Conservation (phyloP, 495 filamentous ascomycete species). For the Aspergillus cristatus region DNA sequence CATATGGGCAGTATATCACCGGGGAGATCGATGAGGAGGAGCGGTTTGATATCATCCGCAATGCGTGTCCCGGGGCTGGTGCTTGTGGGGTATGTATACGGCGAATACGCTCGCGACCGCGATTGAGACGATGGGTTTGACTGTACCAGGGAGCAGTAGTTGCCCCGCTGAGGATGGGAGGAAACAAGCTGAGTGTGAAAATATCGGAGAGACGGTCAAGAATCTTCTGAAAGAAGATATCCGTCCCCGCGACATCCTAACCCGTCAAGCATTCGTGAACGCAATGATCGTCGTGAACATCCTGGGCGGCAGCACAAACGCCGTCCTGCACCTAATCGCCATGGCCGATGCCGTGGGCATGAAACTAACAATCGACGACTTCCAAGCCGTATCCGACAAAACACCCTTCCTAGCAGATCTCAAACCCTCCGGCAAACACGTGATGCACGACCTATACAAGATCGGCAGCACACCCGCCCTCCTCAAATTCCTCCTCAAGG, state of each 20-base stretch:
- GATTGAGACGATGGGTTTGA: slow-evolving; percentile 84
- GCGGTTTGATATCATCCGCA: slow-evolving; percentile 75
- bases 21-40: slow-evolving; percentile 73
- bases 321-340: slow-evolving; percentile 80
- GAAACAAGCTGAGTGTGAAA: slow-evolving; percentile 68
- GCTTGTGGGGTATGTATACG: slow-evolving; percentile 94
- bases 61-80: slow-evolving; percentile 76
- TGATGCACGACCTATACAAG: slow-evolving; percentile 72
- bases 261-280: slow-evolving; percentile 72
- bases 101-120: slow-evolving; percentile 88
- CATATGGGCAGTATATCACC: slow-evolving; percentile 77
- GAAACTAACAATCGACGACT: slow-evolving; percentile 81
- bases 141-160: slow-evolving; percentile 72
- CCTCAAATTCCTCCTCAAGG: slow-evolving; percentile 73
- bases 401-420: slow-evolving; percentile 80
- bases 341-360: slow-evolving; percentile 79
- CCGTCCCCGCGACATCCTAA: slow-evolving; percentile 69
- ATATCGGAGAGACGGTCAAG: slow-evolving; percentile 65
- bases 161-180: slow-evolving; percentile 67
- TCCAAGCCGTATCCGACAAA: slow-evolving; percentile 74
- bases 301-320: slow-evolving; percentile 81
- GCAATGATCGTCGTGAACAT: slow-evolving; percentile 83
- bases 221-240: slow-evolving; percentile 71
- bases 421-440: slow-evolving; percentile 84
- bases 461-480: slow-evolving; percentile 78